Evolutionary conservation across 768 basidiomycete species (phyloP), one percentile per base, ranked within the genome.

Genomic region (Leucocoprinus birnbaumii): DNA sequence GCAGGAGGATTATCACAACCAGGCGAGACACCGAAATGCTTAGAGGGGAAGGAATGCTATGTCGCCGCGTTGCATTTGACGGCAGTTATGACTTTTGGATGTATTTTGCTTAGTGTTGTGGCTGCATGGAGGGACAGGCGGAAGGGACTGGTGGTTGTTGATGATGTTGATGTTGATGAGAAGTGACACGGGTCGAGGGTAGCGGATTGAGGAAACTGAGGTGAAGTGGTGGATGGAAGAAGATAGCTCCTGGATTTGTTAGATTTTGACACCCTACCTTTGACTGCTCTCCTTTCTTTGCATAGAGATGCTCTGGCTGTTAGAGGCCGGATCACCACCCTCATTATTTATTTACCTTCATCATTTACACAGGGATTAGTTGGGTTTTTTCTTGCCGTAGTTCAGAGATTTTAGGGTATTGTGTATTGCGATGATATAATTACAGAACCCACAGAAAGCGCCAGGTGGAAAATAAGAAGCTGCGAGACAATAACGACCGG

Each of bases 31-130:
- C 76, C 74, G 6, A 78, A 79, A 48, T 89, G 87, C 60, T 64
- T 82, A 16, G 65, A 77, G 41, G 87, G 87, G 1, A 72, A 74
- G 47, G 67, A 72, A 24, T 89, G 87, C 60, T 89, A 89, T 58
- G 69, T 79, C 22, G 75, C 73, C 40, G 83, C 81, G 50, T 63
- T 89, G 44, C 72, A 80, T 59, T 62, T 89, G 58, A 79, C 79
- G 1, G 75, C 72, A 11, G 70, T 58, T 0, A 81, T 78, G 19
- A 81, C 80, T 50, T 66, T 73, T 42, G 34, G 78, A 3, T 73
- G 76, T 5, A 67, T 84, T 2, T 58, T 67, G 19, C 65, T 86
- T 43, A 80, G 79, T 54, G 53, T 80, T 0, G 83, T 77, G 71
- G 80, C 81, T 7, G 76, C 72, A 2, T 77, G 73, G 72, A 67